phyloP scores from a whole-genome alignment of 768 basidiomycete species.

The Podaxis sp. region DNA sequence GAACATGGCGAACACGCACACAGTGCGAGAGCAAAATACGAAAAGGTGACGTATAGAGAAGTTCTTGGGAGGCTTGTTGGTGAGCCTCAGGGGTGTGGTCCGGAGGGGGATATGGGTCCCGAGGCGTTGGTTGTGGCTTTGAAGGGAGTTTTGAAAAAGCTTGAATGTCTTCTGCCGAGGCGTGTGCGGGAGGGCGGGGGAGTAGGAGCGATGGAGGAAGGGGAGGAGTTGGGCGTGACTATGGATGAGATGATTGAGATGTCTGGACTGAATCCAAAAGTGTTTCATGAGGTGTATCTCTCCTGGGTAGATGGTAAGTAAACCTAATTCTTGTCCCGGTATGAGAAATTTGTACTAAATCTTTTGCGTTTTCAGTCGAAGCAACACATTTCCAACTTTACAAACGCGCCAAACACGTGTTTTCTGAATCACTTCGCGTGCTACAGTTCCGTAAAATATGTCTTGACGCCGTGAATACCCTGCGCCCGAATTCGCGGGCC shows the following conservation, averaged over 20 bases:
- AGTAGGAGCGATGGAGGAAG: slow-evolving; percentile 21
- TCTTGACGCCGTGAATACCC: slow-evolving; percentile 29
- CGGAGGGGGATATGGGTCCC: slow-evolving; percentile 46
- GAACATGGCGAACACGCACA: neutral
- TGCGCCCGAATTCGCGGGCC: slow-evolving; percentile 18
- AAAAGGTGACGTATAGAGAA: slow-evolving; percentile 57
- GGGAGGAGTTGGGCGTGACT: slow-evolving; percentile 60
- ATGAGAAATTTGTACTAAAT: neutral
- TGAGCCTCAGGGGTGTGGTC: slow-evolving; percentile 45
- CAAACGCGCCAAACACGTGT: slow-evolving; percentile 80
- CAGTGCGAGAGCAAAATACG: slow-evolving; percentile 30
- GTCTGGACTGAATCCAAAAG: slow-evolving; percentile 52
- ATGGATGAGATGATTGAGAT: slow-evolving; percentile 72
- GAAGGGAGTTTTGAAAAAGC: slow-evolving; percentile 43
- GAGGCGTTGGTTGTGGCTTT: slow-evolving; percentile 48
- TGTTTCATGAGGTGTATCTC: slow-evolving; percentile 69
- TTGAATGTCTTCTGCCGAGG: slow-evolving; percentile 53
- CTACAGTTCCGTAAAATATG: slow-evolving; percentile 75
- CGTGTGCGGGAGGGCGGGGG: slow-evolving; percentile 13
- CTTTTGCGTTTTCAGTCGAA: slow-evolving; percentile 51
- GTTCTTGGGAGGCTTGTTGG: slow-evolving; percentile 59
- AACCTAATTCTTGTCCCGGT: neutral
- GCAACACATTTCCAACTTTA: slow-evolving; percentile 81
- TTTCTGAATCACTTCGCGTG: slow-evolving; percentile 78
- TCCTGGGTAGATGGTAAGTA: slow-evolving; percentile 77